Evolutionary conservation across 106 monocot genomes (phyloP), one percentile per base, ranked within the genome.

Genomic region (Allium cepa): DNA sequence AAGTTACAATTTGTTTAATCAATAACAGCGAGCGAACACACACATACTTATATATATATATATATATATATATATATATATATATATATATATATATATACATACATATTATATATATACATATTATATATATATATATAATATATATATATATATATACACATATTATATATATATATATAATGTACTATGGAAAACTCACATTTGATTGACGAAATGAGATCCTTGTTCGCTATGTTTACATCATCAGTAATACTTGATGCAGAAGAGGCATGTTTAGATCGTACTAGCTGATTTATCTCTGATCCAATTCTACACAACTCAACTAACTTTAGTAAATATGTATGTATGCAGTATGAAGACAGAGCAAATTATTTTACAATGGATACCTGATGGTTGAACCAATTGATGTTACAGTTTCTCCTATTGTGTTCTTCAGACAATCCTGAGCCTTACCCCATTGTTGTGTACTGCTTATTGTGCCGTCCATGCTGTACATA

Each of bases 371-470:
- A 36, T 36, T 36, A 36, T 36, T 36, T 36, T 36, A 15, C n/a
- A 60, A 22, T 17, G 5, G 53, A 60, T 80, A 96, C 95, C 85
- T 86, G 26, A 89, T 57, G 59, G 84, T 77, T 36, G 84, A 82
- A 61, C 84, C 80, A 12, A 78, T 76, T 10, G 85, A 82, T 55
- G 71, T 58, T 11, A 68, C 73, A 79, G 36, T 89, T 86, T 50
- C 48, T 64, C 58, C 71, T 71, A 49, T 63, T 84, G 46, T 82
- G 77, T n/a, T 58, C 73, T 36, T 59, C 55, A 92, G 71, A 8
- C 79, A 88, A n/a, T 78, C 67, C 50, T 84, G 78, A 76, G 92
- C 92, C 73, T 72, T 71, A 60, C 11, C 69, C 96, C 96, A 96
- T 66, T 84, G 79, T 62, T 80, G 63, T 5, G 79, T 78, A 59